These are phyloP conservation scores for Symbiotaphrina buchneri DNA, from an alignment of 495 filamentous ascomycete genomes.

Conservation along the genomic window DNA sequence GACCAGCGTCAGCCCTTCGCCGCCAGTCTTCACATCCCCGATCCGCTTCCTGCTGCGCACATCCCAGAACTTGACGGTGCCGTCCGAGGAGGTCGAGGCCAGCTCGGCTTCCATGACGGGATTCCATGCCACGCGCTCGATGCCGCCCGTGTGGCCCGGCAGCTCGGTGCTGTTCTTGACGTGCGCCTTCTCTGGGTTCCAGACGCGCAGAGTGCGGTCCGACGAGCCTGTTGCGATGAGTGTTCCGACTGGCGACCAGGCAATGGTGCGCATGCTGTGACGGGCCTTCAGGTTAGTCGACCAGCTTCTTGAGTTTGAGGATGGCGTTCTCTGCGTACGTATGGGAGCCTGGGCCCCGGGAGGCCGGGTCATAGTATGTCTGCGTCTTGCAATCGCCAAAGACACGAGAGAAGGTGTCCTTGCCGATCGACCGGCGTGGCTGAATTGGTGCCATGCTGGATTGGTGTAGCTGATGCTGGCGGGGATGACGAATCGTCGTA, in stretches of 20 bases:
- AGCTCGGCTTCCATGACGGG: slow-evolving; percentile 74
- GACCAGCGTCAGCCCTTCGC: slow-evolving; percentile 59
- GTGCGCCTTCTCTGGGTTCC: slow-evolving; percentile 75
- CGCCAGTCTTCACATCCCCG: slow-evolving; percentile 60
- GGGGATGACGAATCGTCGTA: too few species aligned
- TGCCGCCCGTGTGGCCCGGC: slow-evolving; percentile 48
- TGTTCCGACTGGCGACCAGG: slow-evolving; percentile 75
- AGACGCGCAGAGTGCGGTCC: slow-evolving; percentile 66
- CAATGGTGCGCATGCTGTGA: slow-evolving; percentile 42
- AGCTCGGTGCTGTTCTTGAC: slow-evolving; percentile 70
- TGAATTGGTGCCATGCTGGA: slow-evolving; percentile 31
- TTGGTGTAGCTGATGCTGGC: not conserved
- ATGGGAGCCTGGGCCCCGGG: slow-evolving; percentile 26
- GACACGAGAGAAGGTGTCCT: slow-evolving; percentile 35
- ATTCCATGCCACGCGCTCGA: slow-evolving; percentile 82
- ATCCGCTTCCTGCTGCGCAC: slow-evolving; percentile 60
- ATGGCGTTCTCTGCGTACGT: slow-evolving; percentile 16
- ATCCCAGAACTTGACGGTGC: slow-evolving; percentile 83
- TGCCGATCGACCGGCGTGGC: slow-evolving; percentile 29
- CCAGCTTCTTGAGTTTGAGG: slow-evolving; percentile 1
- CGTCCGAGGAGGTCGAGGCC: slow-evolving; percentile 67
- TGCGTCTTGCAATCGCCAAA: slow-evolving; percentile 36
- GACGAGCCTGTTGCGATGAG: slow-evolving; percentile 70
- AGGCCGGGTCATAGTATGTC: slow-evolving; percentile 33
- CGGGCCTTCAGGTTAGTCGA: slow-evolving; percentile 3